phyloP scores from a whole-genome alignment of 306 rosid genomes.

The Cucurbita pepo region DNA sequence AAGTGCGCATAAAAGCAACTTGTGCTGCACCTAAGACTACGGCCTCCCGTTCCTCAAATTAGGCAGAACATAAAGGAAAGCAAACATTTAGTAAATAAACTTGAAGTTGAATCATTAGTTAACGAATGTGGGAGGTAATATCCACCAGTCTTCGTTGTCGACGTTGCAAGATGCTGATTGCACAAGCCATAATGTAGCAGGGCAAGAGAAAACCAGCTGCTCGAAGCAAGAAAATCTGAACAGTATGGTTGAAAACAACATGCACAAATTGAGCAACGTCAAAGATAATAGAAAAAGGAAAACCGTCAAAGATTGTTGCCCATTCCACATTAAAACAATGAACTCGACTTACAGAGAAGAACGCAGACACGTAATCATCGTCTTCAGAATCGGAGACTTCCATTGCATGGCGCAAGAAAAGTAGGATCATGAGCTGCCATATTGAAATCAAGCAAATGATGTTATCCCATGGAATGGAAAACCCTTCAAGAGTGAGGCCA shows the following conservation, averaged over 20 bases:
- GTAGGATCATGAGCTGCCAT: constrained; percentile 79
- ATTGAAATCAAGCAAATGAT: constrained; percentile 6
- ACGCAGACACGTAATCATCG: constrained; percentile 47
- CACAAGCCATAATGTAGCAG: constrained; percentile 99
- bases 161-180: constrained; percentile 86
- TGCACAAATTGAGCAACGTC: background rate
- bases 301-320: background rate
- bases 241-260: background rate
- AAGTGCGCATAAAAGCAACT: constrained; percentile 80
- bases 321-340: background rate
- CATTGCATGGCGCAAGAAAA: constrained; percentile 74
- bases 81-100: background rate
- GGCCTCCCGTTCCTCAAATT: constrained; percentile 52
- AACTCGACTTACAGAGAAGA: constrained; percentile 52
- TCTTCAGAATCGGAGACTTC: constrained; percentile 56
- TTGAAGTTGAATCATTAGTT: background rate
- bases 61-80: background rate
- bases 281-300: background rate
- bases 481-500: background rate
- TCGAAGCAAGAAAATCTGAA: constrained; percentile 59
- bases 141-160: constrained; percentile 88
- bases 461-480: background rate
- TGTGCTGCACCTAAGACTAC: constrained; percentile 98
- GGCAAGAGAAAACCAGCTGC: constrained; percentile 97
- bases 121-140: background rate